phyloP scores from a whole-genome alignment of 768 basidiomycete genomes.

The Tricholomella constricta region DNA sequence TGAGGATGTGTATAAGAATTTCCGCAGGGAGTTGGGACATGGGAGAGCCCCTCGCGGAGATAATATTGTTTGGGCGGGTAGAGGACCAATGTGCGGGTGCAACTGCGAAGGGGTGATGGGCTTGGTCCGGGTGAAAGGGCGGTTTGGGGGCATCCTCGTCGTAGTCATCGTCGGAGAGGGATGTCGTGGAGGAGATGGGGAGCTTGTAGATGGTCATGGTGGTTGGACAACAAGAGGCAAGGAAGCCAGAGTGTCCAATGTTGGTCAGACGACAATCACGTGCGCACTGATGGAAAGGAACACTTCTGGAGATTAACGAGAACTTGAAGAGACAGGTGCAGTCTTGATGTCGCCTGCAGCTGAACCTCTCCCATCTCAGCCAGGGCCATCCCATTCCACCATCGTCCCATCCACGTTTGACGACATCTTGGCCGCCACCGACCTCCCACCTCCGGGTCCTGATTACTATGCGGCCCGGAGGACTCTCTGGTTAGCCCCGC shows the following conservation, averaged over 20 bases:
- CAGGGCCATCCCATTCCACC: conserved; percentile 4
- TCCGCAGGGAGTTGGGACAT: conserved; percentile 83
- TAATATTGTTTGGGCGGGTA: conserved; percentile 17
- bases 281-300: conserved; percentile 10
- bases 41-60: conserved; percentile 45
- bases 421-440: conserved; percentile 35
- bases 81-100: conserved; percentile 72
- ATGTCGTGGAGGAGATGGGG: conserved; percentile 74
- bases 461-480: conserved; percentile 64
- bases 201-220: conserved; percentile 50
- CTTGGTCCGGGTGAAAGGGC: conserved; percentile 51
- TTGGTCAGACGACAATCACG: conserved; percentile 19
- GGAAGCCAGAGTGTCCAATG: conserved; percentile 10
- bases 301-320: too few relatives aligned
- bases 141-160: conserved; percentile 46
- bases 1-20: conserved; percentile 90
- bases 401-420: conserved; percentile 34
- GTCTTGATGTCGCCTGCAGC: conserved; percentile 3
- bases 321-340: neutral
- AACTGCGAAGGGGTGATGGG: conserved; percentile 37
- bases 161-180: conserved; percentile 76
- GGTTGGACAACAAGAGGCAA: conserved; percentile 29
- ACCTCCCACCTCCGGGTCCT: conserved; percentile 64
- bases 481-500: conserved; percentile 56
- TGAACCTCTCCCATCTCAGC: neutral